Evolutionary conservation across 2,329 filamentous ascomycete genomes (phyloP).

Genomic region (Lachnellula arida): DNA sequence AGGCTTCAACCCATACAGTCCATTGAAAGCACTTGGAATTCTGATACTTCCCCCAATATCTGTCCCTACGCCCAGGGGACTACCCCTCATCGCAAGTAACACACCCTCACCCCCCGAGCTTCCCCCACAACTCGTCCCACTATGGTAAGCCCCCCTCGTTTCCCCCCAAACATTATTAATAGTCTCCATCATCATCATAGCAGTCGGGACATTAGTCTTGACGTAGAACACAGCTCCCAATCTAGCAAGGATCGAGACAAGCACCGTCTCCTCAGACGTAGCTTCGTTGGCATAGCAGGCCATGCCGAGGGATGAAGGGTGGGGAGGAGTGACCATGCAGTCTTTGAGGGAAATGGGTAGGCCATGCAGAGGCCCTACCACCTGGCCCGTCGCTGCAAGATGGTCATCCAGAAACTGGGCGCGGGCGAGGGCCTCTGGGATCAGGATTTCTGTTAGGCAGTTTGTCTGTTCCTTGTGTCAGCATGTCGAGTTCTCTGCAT

Average conservation of each 20-base stretch:
- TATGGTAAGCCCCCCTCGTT: constrained; percentile 29
- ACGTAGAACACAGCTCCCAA: constrained; percentile 40
- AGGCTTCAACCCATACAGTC: constrained; percentile 37
- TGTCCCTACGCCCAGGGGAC: constrained; percentile 28
- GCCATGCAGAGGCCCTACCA: constrained; percentile 37
- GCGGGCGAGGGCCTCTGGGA: constrained; percentile 45
- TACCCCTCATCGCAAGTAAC: constrained; percentile 27
- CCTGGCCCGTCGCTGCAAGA: constrained; percentile 36
- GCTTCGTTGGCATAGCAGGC: constrained; percentile 33
- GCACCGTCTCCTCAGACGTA: constrained; percentile 28
- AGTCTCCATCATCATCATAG: constrained; percentile 41
- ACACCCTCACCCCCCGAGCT: constrained; percentile 29
- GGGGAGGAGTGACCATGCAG: constrained; percentile 34
- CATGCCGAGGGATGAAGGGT: constrained; percentile 35
- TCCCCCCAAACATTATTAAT: constrained; percentile 40
- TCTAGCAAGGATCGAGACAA: constrained; percentile 36
- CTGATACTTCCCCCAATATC: constrained; percentile 36
- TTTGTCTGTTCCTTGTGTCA: constrained; percentile 42
- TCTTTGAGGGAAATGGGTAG: constrained; percentile 40
- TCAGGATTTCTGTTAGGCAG: constrained; percentile 54
- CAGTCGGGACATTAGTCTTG: constrained; percentile 37
- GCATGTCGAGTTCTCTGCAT: not conserved
- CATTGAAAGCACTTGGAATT: constrained; percentile 36
- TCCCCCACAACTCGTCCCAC: constrained; percentile 25
- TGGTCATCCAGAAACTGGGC: constrained; percentile 50